phyloP scores from a whole-genome alignment of 164 flowering plant genomes.

The Stephania japonica region DNA sequence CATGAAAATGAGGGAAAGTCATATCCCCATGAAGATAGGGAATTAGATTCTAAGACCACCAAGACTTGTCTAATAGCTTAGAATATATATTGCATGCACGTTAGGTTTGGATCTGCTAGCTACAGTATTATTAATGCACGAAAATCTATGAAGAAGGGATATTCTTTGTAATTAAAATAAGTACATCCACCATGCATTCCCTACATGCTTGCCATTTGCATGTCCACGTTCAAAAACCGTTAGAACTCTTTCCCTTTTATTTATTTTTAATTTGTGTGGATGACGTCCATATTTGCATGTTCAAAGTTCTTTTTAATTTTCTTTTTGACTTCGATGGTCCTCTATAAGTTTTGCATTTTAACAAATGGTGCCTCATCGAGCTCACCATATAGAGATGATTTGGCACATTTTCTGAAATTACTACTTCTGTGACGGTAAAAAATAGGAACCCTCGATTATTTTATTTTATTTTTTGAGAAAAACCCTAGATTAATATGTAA shows the following conservation, averaged over 20 bases:
- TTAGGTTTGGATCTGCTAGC: slow-evolving; percentile 1
- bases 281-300: too few species aligned
- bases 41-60: slow-evolving; percentile 45
- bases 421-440: too few species aligned
- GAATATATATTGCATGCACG: slow-evolving; percentile 2
- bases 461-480: too few species aligned
- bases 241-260: background rate
- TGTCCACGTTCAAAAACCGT: background rate
- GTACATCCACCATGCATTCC: background rate
- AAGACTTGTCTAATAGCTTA: slow-evolving; percentile 6
- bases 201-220: background rate
- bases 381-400: too few species aligned
- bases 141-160: background rate
- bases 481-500: too few species aligned
- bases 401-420: too few species aligned
- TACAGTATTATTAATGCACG: background rate
- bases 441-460: too few species aligned
- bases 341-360: too few species aligned
- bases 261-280: too few species aligned
- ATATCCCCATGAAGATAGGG: slow-evolving; percentile 38
- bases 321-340: too few species aligned
- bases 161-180: background rate
- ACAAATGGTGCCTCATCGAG: too few species aligned
- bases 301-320: too few species aligned
- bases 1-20: slow-evolving; percentile 43